A percentile compares a stretch with the other conserved stretches of the same genome.
phyloP scores from a whole-genome alignment of 1,284 basidiomycete genomes.

The Trichosporon sp. region DNA sequence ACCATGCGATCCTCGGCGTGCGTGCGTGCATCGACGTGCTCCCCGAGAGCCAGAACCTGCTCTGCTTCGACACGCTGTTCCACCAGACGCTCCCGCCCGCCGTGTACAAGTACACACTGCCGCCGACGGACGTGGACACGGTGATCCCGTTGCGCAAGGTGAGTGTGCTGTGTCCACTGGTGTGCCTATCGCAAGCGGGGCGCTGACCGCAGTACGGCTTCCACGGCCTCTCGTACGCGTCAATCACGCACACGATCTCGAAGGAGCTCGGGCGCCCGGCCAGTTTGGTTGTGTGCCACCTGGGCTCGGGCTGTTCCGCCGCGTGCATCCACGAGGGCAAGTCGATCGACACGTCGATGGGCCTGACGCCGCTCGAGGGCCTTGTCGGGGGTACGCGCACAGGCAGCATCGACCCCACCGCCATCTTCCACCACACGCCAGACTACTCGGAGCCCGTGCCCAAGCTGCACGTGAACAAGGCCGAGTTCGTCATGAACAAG shows the following conservation, averaged over 20 bases:
- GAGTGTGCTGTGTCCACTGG: no score
- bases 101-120: conserved; percentile 71
- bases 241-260: conserved; percentile 47
- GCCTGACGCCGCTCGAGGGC: conserved; percentile 52
- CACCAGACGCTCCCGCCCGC: conserved; percentile 69
- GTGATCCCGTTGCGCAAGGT: conserved; percentile 64
- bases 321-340: conserved; percentile 60
- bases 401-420: conserved; percentile 72
- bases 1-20: conserved; percentile 53
- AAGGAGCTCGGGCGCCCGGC: conserved; percentile 53
- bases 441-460: conserved; percentile 57
- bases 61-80: conserved; percentile 75
- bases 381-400: conserved; percentile 81
- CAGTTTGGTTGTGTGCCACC: conserved; percentile 73
- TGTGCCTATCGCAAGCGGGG: conserved; percentile 15
- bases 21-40: conserved; percentile 59
- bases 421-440: conserved; percentile 78
- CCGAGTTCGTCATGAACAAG: conserved; percentile 73
- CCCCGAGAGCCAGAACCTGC: conserved; percentile 54
- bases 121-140: conserved; percentile 56
- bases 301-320: conserved; percentile 79
- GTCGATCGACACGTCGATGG: conserved; percentile 64
- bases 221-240: conserved; percentile 60
- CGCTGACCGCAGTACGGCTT: conserved; percentile 73
- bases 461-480: conserved; percentile 59